Base-by-base conservation (phyloP, 1,284 basidiomycete genomes). In the Sparassis latifolia region DNA sequence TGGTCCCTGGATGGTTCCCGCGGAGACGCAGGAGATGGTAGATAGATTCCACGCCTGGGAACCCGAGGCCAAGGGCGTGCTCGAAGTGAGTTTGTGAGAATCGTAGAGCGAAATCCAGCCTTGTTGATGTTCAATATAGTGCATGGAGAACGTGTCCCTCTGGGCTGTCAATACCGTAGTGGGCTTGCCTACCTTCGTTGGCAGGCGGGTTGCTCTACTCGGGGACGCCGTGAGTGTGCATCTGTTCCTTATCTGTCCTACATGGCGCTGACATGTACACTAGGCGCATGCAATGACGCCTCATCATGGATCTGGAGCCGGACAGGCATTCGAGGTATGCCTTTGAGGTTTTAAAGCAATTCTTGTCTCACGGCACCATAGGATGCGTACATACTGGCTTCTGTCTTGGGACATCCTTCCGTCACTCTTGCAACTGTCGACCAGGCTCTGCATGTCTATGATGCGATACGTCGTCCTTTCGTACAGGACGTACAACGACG, bases 21-120 rank as follows among this genome's bases (percentile, higher is more conserved):
- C 61, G 10, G 58, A 63, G 4, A 62, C 66, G 63, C 69, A 27
- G 31, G 74, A 76, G 48, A 61, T 77, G 30, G 33, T 62, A 4
- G 57, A 53, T 10, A 52, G 67, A 30, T 78, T 72, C 55, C 57
- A 56, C n/a, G 58, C 61, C 28, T 80, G 76, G 75, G 77, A 79
- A 52, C 68, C 73, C 1, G 72, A 76, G 42, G 73, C 75, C 4
- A 69, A 69, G 49, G 64, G 64, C 1, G 60, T 80, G 5, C 56
- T 78, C n/a, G 64, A 73, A 53, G 78, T 76, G 48, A 55, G 68
- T 58, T 20, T 20, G 20, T 20, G 20, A 20, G 20, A 20, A 20
- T 20, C 20, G 20, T 20, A 20, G 20, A 20, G 20, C 20, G 20
- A 20, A 20, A 20, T 20, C 20, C 20, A 20, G 20, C 20, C 32